A percentile compares a stretch with the other conserved stretches of the same genome.
Conservation (phyloP, 1,284 basidiomycete genomes). For the Acaromyces ingoldii region DNA sequence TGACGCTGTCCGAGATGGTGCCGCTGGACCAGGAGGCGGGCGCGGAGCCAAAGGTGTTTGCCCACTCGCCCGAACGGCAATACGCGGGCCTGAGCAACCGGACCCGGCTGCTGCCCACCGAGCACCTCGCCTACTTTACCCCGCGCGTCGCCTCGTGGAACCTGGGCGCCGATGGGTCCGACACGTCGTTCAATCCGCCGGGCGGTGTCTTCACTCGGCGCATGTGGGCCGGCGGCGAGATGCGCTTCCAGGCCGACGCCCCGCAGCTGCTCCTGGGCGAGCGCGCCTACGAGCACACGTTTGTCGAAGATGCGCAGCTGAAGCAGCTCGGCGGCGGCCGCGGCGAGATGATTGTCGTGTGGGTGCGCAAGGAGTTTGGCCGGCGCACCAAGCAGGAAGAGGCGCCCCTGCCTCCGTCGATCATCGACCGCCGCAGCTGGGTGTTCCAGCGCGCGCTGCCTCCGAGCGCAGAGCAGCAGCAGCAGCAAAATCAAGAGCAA, state of each 20-base stretch:
- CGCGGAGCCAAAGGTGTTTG: not conserved
- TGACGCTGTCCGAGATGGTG: conserved; percentile 3
- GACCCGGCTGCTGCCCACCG: not conserved
- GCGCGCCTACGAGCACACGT: conserved; percentile 6
- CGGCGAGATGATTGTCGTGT: conserved; percentile 16
- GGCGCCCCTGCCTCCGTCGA: too few relatives aligned
- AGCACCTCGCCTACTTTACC: conserved; percentile 13
- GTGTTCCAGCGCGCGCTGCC: conserved; percentile 7
- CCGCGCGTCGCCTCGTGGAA: conserved; percentile 1
- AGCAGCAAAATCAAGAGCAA: not conserved
- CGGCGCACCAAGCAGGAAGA: too few relatives aligned
- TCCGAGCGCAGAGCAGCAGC: not conserved
- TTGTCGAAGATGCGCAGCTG: conserved; percentile 7
- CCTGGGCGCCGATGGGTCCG: conserved; percentile 11
- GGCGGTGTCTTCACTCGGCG: conserved; percentile 9
- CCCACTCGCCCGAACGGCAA: too few relatives aligned
- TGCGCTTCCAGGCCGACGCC: conserved; percentile 4
- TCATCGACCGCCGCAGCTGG: conserved; percentile 12
- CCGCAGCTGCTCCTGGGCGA: not conserved
- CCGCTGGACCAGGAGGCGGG: not conserved
- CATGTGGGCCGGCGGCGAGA: conserved; percentile 16
- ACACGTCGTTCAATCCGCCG: conserved; percentile 13
- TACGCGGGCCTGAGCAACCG: not conserved
- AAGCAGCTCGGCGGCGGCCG: conserved; percentile 5
- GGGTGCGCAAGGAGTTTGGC: conserved; percentile 11